Base-by-base conservation (phyloP, 2,329 filamentous ascomycete species). In the Fusarium setosum region DNA sequence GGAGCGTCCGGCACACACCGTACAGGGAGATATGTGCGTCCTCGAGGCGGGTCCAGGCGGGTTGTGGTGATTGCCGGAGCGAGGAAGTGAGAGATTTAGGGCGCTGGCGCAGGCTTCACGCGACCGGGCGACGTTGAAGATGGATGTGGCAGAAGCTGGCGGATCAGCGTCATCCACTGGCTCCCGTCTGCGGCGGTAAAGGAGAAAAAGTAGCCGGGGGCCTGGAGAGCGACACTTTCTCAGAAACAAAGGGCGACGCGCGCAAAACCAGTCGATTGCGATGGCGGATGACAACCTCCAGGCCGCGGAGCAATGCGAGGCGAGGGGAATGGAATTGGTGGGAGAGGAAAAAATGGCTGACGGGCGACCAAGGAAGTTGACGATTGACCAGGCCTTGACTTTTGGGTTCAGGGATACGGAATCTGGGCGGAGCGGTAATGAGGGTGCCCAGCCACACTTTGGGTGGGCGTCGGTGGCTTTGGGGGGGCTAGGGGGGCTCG, bases 91-190 rank as follows among this genome's bases (percentile, higher is more conserved):
- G 56, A 59, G 50, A 61, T 44, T 56, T 59, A 63, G 69, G 68
- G 67, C 65, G 73, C 71, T 59, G 62, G 53, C 64, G 52, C 40
- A 72, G 66, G 56, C 61, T 75, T 72, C 78, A 82, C 81, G 81
- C 81, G 80, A 82, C 76, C 72, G 70, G 65, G 69, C 60, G 68
- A 68, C 57, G 60, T 62, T 67, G 61, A 62, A 58, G 67, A 62
- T 56, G 62, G 59, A 65, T 65, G 66, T 61, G 67, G 61, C 45
- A 62, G 48, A 45, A 50, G 48, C 37, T 38, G 59, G 56, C 65
- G 61, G 65, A 68, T 40, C 57, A 41, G 65, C 70, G 70, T 68
- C 67, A 72, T 71, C 56, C 65, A 64, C 69, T 58, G 31, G 42
- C 42, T n/a, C 12, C 54, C 56, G 59, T 69, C 67, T 61, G 48